Evolutionary conservation across 306 rosid genomes (phyloP), one percentile per base, ranked within the genome.

Genomic region (Bauhinia variegata): DNA sequence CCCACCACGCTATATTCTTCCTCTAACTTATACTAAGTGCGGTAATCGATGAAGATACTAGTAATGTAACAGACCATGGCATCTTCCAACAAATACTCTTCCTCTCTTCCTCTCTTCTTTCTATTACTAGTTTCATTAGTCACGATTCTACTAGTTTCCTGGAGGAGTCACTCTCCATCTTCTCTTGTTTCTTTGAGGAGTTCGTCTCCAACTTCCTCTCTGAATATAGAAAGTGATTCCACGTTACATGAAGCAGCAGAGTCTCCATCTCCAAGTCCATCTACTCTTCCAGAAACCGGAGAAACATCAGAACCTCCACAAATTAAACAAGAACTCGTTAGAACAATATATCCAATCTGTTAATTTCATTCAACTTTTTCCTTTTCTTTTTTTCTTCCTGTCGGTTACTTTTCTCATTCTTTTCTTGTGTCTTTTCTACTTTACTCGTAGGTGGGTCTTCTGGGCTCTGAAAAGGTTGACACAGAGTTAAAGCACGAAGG

Each of bases 381-480:
- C 10, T 43, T 8, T 51, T 28, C 51, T 66, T 30, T 8, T 8
- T 11, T 55, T 38, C 16, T 42, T 43, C 34, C 50, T 65, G 3
- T 36, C 6, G 47, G n/a, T 11, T 51, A 58, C 62, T 44, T 70
- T 70, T 70, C 39, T 79, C 18, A 44, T 72, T 4, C 1, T 47
- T 47, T 47, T n/a, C 19, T 47, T 53, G 5, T 56, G 9, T 36
- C 9, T 31, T 32, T 52, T 28, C n/a, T 9, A 7, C 5, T 39
- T 38, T 71, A 23, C 8, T 68, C 41, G 43, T 36, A 42, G 49
- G 33, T 38, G 46, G 60, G 60, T 50, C 18, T 60, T 48, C 19
- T 32, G 68, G 72, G 36, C 48, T 54, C 42, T 63, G 67, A 77
- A 77, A 73, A 77, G 80, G 57, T 14, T 73, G 68, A 34, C 39